Evolutionary conservation across 2,329 filamentous ascomycete genomes (phyloP).

Genomic region (Zymoseptoria pseudotritici): DNA sequence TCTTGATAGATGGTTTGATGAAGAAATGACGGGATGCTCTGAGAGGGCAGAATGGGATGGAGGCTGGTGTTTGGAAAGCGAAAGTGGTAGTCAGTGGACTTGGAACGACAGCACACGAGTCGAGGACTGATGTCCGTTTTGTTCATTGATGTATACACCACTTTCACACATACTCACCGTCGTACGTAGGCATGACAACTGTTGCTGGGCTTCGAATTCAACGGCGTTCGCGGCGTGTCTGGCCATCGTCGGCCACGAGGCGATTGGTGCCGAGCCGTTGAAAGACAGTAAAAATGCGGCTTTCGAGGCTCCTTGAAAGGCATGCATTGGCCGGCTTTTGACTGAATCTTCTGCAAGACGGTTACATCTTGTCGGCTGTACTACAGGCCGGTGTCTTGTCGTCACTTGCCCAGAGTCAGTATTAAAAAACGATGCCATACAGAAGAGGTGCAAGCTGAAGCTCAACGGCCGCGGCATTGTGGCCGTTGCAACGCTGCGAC

Average conservation of each 20-base stretch:
- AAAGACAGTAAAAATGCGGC: background rate
- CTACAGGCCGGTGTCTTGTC: no score
- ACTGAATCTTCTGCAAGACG: no score
- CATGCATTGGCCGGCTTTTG: no score
- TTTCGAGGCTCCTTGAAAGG: background rate
- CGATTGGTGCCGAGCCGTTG: background rate
- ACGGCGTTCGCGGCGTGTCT: background rate
- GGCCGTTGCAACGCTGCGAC: background rate
- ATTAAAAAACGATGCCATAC: no score
- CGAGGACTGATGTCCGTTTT: background rate
- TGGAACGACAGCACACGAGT: background rate
- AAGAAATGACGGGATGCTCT: background rate
- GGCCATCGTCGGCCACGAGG: background rate
- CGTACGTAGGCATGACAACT: constrained; percentile 8
- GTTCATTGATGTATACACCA: background rate
- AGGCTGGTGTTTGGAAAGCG: constrained; percentile 1
- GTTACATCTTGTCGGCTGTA: no score
- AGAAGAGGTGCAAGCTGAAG: background rate
- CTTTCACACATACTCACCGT: background rate
- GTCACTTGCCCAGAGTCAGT: no score
- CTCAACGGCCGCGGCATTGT: background rate
- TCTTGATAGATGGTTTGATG: background rate
- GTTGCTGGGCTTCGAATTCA: constrained; percentile 1
- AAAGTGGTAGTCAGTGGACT: background rate
- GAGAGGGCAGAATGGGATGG: background rate